Percentiles rank a stretch among this genome's conserved stretches.
These are phyloP conservation scores for Backusella macrospora DNA, from an alignment of 192 early-diverging fungal species.

Conservation along the genomic window DNA sequence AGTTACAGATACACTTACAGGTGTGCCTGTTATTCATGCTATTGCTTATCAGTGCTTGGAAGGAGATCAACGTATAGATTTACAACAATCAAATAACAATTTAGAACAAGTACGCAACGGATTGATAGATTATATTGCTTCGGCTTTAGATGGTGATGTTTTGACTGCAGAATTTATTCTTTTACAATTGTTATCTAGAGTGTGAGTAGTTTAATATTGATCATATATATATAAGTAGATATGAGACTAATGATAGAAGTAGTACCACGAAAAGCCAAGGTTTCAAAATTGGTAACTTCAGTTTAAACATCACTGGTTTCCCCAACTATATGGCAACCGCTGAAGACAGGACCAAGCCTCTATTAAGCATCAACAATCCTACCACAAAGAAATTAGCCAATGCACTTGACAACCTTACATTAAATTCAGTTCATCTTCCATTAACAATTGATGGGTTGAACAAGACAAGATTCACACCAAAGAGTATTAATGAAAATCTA, in stretches of 20 bases:
- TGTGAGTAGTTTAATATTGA: conserved; percentile 43
- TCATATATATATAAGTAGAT: neutral
- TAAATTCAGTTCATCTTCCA: conserved; percentile 61
- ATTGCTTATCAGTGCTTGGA: conserved; percentile 48
- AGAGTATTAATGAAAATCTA: conserved; percentile 58
- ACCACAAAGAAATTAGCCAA: conserved; percentile 43
- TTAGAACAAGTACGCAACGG: conserved; percentile 38
- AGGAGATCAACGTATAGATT: neutral
- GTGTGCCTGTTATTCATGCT: conserved; percentile 53
- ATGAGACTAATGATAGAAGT: conserved; percentile 7
- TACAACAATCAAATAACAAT: neutral
- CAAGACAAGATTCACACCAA: conserved; percentile 56
- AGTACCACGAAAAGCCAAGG: conserved; percentile 48
- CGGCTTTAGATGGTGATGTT: conserved; percentile 61
- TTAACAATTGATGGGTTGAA: conserved; percentile 67
- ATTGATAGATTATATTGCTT: conserved; percentile 59
- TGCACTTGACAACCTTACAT: conserved; percentile 52
- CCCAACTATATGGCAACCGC: conserved; percentile 25
- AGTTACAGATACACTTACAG: neutral
- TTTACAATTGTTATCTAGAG: conserved; percentile 66
- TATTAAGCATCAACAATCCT: conserved; percentile 20
- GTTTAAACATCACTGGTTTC: conserved; percentile 65
- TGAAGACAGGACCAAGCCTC: neutral
- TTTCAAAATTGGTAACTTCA: conserved; percentile 68
- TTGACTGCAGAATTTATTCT: conserved; percentile 72